phyloP scores from a whole-genome alignment of 306 rosid genomes.

The Begonia masoniana region DNA sequence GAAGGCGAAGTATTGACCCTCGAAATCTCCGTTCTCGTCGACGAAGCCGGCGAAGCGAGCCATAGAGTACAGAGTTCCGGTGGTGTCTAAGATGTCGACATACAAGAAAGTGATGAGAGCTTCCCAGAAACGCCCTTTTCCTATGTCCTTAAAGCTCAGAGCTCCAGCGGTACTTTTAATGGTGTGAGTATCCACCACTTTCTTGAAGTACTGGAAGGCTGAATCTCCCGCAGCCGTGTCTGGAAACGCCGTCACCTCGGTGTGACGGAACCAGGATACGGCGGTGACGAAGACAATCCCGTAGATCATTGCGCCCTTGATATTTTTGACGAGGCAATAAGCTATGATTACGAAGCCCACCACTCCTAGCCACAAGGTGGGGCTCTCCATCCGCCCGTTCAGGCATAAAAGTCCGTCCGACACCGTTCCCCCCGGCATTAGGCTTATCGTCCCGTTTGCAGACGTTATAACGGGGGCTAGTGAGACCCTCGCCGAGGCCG shows the following conservation, averaged over 20 bases:
- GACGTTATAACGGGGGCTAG: constrained; percentile 51
- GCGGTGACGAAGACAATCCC: constrained; percentile 80
- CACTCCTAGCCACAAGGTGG: constrained; percentile 82
- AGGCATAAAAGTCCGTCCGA: constrained; percentile 55
- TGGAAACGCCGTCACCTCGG: constrained; percentile 67
- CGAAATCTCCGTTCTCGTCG: constrained; percentile 58
- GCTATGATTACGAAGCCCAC: constrained; percentile 80
- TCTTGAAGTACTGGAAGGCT: constrained; percentile 63
- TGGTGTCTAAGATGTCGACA: constrained; percentile 80
- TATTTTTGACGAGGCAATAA: constrained; percentile 51
- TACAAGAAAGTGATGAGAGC: constrained; percentile 72
- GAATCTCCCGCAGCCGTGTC: constrained; percentile 37
- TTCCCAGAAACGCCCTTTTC: constrained; percentile 70
- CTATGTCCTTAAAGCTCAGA: constrained; percentile 44
- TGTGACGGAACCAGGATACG: constrained; percentile 79
- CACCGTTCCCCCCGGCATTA: constrained; percentile 40
- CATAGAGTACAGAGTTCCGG: constrained; percentile 87
- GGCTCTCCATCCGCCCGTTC: constrained; percentile 64
- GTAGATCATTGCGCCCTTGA: constrained; percentile 91
- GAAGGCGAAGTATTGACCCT: constrained; percentile 88
- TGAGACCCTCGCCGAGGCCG: constrained; percentile 35
- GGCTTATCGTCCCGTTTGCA: constrained; percentile 45
- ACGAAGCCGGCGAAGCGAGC: constrained; percentile 83
- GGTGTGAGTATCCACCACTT: constrained; percentile 62
- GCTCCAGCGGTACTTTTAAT: constrained; percentile 80